Evolutionary conservation across 768 basidiomycete genomes (phyloP), one percentile per base, ranked within the genome.

Genomic region (Agaricus bisporus): DNA sequence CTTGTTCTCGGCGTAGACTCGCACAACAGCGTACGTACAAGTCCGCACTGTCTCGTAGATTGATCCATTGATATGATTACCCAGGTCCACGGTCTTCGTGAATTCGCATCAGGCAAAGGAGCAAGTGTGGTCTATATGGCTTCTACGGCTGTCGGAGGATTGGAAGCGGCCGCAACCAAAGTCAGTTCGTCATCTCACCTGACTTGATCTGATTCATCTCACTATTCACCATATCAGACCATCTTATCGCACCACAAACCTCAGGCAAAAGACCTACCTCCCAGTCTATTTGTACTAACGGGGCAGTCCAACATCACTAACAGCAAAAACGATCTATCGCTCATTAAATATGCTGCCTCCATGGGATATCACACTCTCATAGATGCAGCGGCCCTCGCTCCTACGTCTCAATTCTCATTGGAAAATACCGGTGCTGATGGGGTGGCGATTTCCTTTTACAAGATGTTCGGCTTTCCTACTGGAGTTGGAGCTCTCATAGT

Each of bases 401-500:
- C 90, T 9, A 85, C 87, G 1, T 81, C 88, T 7, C 62, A 72
- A 15, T 77, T 92, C 51, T 86, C 86, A 11, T 71, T 93, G 12
- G 66, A 77, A 1, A 78, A 84, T 48, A 76, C 74, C 28, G 80
- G 83, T 4, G 84, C 90, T 10, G 91, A 93, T 65, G 90, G 89
- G 1, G 82, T 91, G 78, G 88, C 83, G 0, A 63, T 93, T 49
- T 88, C 86, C 41, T 91, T 92, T 61, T 93, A 93, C 70, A 93
- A 93, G 60, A 91, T 92, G 86, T 89, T 91, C 58, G 90, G 90
- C 32, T 92, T 83, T 60, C 90, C 90, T 10, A 91, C 89, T 0
- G 90, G 90, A 7, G 80, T 91, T 41, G 90, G 91, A 35, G 88
- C 88, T 11, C 73, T 93, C 4, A 66, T 93, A 26, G 83, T 86